Percentiles rank a stretch among this genome's conserved stretches.
phyloP scores from a whole-genome alignment of 2,329 filamentous ascomycete genomes.

The Cadophora sp. region DNA sequence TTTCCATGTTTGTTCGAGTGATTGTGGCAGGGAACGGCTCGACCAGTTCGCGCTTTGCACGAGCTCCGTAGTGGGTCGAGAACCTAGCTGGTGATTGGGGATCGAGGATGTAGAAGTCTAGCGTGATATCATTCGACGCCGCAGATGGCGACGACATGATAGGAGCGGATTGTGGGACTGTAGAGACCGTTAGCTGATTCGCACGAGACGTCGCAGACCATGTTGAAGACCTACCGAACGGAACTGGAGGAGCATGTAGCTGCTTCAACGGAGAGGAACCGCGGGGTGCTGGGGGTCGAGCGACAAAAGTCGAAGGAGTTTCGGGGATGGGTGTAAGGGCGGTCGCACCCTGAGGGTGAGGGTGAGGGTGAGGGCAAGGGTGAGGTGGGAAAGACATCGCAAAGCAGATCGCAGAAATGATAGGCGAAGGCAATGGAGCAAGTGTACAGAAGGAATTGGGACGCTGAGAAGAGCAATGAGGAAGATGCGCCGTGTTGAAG shows the following conservation, averaged over 20 bases:
- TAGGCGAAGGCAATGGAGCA: slow-evolving; percentile 11
- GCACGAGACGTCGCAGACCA: not conserved
- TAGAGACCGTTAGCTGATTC: not conserved
- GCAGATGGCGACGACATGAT: not conserved
- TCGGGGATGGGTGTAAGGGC: slow-evolving; percentile 21
- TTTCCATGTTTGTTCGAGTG: slow-evolving; percentile 14
- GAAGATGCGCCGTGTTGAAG: not conserved
- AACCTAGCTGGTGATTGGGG: slow-evolving; percentile 11
- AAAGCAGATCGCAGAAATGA: slow-evolving; percentile 21
- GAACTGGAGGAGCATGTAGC: slow-evolving; percentile 11
- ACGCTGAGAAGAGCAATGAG: slow-evolving; percentile 3
- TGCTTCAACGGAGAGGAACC: slow-evolving; percentile 1
- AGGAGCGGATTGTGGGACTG: not conserved
- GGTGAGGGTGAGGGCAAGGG: not conserved
- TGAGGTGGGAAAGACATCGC: slow-evolving; percentile 14
- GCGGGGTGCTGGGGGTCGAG: not conserved
- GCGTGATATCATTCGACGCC: not conserved
- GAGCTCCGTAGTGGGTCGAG: slow-evolving; percentile 21
- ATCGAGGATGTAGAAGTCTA: slow-evolving; percentile 14
- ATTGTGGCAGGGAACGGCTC: slow-evolving; percentile 22
- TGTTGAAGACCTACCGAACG: not conserved
- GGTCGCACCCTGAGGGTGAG: not conserved
- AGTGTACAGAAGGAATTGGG: slow-evolving; percentile 7
- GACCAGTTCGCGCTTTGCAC: slow-evolving; percentile 22
- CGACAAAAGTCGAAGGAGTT: not conserved